Base-by-base conservation (phyloP, 768 basidiomycete genomes). In the Cubamyces lactineus region DNA sequence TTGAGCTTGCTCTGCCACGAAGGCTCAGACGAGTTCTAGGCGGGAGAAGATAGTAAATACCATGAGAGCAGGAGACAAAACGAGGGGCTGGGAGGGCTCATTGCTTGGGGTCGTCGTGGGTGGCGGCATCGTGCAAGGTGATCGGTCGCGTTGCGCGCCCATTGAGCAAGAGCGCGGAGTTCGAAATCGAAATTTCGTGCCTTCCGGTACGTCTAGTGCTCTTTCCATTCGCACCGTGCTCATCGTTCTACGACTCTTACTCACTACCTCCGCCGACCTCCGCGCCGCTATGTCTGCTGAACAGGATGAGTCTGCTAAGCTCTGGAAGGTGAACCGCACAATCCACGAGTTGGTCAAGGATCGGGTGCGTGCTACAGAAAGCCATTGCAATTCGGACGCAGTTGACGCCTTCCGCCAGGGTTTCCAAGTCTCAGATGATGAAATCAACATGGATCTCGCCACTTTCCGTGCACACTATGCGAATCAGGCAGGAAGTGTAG, bases 281-380 rank as follows among this genome's bases (percentile, higher is more conserved):
- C 19, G 76, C 9, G 40, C 51, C 48, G n/a, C 51, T 16, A 54
- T 47, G 46, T 45, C 56, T 47, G 64, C 47, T 34, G 59, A 65
- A 24, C 56, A 77, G 69, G 90, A 92, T 77, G 91, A 93, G 74
- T 84, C 88, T 63, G 90, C 95, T 61, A 88, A 87, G 71, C 82
- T 98, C 71, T 98, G 95, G 94, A 91, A 96, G 71, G 95, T 98
- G 65, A 94, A 94, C 76, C 80, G 93, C 69, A 98, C 97, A 51
- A 90, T 98, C 45, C 96, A 98, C 73, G 96, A 99, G 77, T 87
- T 99, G 54, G 93, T 96, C 65, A 86, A 88, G 74, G 96, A 99
- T 75, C 86, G 97, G 80, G 97, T 98, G 64, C 77, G 83, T 72
- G 23, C 15, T 21, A 17, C 38, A 30, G 17, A 63, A 62, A 59